Conservation (phyloP, 2,329 filamentous ascomycete genomes). For the Aspergillus uvarum region DNA sequence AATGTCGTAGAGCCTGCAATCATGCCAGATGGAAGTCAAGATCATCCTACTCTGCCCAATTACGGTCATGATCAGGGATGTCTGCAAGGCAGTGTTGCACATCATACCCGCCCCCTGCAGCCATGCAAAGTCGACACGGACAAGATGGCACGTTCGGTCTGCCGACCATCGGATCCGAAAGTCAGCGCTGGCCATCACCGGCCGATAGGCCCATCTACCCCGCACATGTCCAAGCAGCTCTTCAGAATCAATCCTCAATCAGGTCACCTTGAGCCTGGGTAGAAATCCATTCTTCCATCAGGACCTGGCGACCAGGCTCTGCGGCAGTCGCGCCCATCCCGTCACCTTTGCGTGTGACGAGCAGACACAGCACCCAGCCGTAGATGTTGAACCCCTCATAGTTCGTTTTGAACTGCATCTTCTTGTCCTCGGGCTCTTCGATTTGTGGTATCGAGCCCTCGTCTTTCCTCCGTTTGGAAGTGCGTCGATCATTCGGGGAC, state of each 20-base stretch:
- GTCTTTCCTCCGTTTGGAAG: slow-evolving; percentile 36
- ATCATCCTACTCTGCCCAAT: neutral
- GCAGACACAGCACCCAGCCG: slow-evolving; percentile 84
- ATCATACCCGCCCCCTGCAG: neutral
- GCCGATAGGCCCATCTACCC: neutral
- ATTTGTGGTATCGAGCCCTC: slow-evolving; percentile 37
- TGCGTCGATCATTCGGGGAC: slow-evolving; percentile 6
- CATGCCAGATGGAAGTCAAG: neutral
- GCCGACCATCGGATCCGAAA: neutral
- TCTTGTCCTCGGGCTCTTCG: slow-evolving; percentile 72
- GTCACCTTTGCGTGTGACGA: slow-evolving; percentile 71
- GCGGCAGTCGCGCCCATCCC: slow-evolving; percentile 40
- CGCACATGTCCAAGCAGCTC: neutral
- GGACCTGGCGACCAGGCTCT: slow-evolving; percentile 58
- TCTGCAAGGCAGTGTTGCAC: neutral
- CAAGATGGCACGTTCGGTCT: neutral
- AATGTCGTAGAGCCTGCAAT: neutral
- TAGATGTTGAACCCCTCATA: slow-evolving; percentile 98
- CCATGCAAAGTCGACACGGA: neutral
- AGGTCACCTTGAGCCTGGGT: slow-evolving; percentile 59
- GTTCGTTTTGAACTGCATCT: slow-evolving; percentile 76
- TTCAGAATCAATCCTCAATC: slow-evolving; percentile 36
- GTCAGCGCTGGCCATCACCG: neutral
- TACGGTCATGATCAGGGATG: neutral
- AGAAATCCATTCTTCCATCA: slow-evolving; percentile 85